Evolutionary conservation across 345 rosid species (phyloP).

Genomic region (Eucalyptus virginea): DNA sequence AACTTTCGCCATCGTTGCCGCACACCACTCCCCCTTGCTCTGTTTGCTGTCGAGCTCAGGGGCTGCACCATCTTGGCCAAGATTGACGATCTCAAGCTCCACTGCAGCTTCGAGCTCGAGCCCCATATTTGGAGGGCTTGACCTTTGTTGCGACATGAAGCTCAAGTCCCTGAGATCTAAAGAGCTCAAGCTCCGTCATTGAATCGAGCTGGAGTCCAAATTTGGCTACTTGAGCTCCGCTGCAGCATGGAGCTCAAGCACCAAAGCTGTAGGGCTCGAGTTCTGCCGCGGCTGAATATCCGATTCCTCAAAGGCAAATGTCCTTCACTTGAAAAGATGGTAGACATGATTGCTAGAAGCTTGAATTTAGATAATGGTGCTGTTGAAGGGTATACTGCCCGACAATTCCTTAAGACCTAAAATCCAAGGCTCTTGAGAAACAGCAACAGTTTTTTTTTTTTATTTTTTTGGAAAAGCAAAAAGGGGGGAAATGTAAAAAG

Average conservation of each 20-base stretch:
- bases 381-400: neutral
- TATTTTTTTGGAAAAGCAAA: too few species aligned
- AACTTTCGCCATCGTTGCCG: neutral
- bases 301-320: neutral
- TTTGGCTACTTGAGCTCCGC: neutral
- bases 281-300: neutral
- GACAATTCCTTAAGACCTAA: too few species aligned
- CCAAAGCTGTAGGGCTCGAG: neutral
- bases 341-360: neutral
- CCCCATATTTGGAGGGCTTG: neutral
- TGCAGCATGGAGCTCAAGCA: fast-evolving
- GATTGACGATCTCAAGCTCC: neutral
- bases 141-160: neutral
- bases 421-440: too few species aligned
- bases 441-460: too few species aligned
- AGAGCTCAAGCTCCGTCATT: neutral
- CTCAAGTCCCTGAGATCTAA: neutral
- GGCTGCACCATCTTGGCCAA: neutral
- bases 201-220: neutral
- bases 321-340: neutral
- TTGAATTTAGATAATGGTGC: neutral
- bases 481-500: too few species aligned
- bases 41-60: neutral
- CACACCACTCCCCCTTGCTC: neutral
- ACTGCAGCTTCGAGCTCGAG: neutral